A percentile compares a stretch with the other conserved stretches of the same genome.
Conservation (phyloP, 352 stramenopile species). For the Peronospora tabacina region DNA sequence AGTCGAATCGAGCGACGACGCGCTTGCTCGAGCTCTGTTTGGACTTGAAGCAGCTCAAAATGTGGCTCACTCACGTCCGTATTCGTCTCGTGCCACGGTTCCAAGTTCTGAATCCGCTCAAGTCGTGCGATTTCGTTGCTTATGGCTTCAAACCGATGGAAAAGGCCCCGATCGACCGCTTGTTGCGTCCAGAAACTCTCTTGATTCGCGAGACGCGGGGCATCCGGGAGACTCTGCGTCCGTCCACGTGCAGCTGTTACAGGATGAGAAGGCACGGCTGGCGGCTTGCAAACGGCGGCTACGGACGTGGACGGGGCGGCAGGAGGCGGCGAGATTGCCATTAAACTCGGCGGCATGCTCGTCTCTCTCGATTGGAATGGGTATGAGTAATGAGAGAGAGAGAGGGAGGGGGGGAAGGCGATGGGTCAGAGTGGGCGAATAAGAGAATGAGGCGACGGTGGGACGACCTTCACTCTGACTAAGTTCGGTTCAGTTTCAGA, state of each 20-base stretch:
- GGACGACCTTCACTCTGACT: too few relatives aligned
- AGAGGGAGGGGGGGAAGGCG: too few relatives aligned
- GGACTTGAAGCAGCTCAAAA: slow-evolving; percentile 35
- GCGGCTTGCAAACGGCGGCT: slow-evolving; percentile 9
- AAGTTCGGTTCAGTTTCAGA: too few relatives aligned
- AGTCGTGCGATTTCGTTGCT: slow-evolving; percentile 40
- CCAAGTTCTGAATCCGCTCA: slow-evolving; percentile 29
- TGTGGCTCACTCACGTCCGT: slow-evolving; percentile 2
- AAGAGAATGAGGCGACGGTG: too few relatives aligned
- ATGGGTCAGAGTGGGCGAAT: too few relatives aligned
- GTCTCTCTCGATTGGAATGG: too few relatives aligned
- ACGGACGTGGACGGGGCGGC: slow-evolving; percentile 7
- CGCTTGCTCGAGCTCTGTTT: slow-evolving; percentile 33
- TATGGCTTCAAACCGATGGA: slow-evolving; percentile 51
- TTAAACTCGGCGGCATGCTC: slow-evolving; percentile 22
- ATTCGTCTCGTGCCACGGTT: slow-evolving; percentile 10
- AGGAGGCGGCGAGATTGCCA: slow-evolving; percentile 20
- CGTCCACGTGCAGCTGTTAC: slow-evolving; percentile 5
- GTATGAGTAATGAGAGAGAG: neutral
- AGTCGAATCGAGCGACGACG: slow-evolving; percentile 36
- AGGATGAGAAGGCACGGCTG: slow-evolving; percentile 5
- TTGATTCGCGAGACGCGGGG: too few relatives aligned
- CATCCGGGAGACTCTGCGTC: slow-evolving; percentile 35
- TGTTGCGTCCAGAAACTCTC: slow-evolving; percentile 21
- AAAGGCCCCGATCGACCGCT: slow-evolving; percentile 48